These are phyloP conservation scores for Pezicula rhizophila DNA, from an alignment of 2,329 filamentous ascomycete genomes.

Conservation along the genomic window DNA sequence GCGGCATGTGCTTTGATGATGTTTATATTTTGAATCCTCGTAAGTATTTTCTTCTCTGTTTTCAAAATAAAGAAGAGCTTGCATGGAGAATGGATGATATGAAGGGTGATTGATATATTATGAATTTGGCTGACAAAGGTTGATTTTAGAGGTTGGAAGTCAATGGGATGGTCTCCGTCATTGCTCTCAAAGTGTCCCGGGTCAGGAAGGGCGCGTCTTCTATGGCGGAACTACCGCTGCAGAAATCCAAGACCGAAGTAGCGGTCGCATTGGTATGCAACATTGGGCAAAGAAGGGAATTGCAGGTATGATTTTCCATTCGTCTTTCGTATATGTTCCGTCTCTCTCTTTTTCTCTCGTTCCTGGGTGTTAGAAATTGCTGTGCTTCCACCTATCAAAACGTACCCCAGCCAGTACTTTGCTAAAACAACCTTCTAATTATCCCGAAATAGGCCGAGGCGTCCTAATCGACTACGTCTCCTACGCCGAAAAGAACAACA, in stretches of 20 bases:
- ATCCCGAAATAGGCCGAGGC: slow-evolving; percentile 33
- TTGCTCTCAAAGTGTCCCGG: slow-evolving; percentile 30
- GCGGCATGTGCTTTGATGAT: slow-evolving; percentile 41
- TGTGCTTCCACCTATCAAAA: no score
- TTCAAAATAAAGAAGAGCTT: slow-evolving; percentile 31
- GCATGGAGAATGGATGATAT: no score
- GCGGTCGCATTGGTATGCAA: slow-evolving; percentile 39
- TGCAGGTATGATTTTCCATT: slow-evolving; percentile 21
- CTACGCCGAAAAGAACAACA: slow-evolving; percentile 34
- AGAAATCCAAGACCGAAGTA: slow-evolving; percentile 39
- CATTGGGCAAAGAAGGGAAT: slow-evolving; percentile 44
- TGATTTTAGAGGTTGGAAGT: slow-evolving; percentile 17
- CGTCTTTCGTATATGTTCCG: no score
- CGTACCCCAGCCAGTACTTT: no score
- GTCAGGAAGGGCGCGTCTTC: slow-evolving; percentile 32
- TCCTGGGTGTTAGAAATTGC: no score
- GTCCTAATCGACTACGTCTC: slow-evolving; percentile 44
- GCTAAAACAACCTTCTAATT: no score
- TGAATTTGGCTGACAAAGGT: no score
- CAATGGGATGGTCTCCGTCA: slow-evolving; percentile 48
- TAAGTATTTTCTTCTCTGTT: slow-evolving; percentile 16
- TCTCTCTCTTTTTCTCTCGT: background rate
- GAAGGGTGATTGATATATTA: no score
- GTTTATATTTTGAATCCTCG: slow-evolving; percentile 44
- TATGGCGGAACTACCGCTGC: slow-evolving; percentile 41